These are phyloP conservation scores for Helicostylum pulchrum DNA, from an alignment of 192 early-diverging fungal genomes.

Conservation along the genomic window DNA sequence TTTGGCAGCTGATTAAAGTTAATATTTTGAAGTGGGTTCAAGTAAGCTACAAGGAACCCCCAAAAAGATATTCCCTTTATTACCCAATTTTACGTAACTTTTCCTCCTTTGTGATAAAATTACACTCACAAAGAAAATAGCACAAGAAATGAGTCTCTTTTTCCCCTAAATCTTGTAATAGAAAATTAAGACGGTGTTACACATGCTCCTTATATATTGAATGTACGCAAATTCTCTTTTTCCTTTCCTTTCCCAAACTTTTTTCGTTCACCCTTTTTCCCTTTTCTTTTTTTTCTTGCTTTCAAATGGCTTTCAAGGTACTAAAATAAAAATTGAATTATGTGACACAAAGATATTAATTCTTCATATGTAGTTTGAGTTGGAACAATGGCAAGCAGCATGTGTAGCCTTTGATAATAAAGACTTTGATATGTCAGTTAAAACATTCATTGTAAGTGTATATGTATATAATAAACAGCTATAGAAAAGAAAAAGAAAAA, in stretches of 20 bases:
- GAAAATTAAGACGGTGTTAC: too few relatives aligned
- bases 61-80: too few relatives aligned
- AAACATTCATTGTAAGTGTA: conserved; percentile 63
- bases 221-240: neutral
- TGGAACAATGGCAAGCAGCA: conserved; percentile 81
- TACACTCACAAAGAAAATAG: neutral
- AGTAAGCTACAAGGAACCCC: too few relatives aligned
- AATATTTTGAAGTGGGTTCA: too few relatives aligned
- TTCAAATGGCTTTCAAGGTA: conserved; percentile 12
- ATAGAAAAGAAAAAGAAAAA: neutral
- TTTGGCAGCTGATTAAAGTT: too few relatives aligned
- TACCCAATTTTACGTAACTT: too few relatives aligned
- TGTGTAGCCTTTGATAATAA: conserved; percentile 71
- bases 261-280: conserved; percentile 21
- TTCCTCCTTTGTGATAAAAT: neutral
- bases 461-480: conserved; percentile 1
- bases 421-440: conserved; percentile 65
- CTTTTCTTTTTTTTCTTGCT: neutral
- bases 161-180: neutral
- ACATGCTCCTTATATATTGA: too few relatives aligned
- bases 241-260: conserved; percentile 22
- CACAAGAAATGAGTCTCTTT: too few relatives aligned
- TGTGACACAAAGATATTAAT: too few relatives aligned
- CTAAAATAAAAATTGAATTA: neutral
- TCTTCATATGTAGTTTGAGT: conserved; percentile 54